A percentile compares a stretch with the other conserved stretches of the same genome.
phyloP scores from a whole-genome alignment of 768 basidiomycete genomes.

The Leccinum barrowsii region DNA sequence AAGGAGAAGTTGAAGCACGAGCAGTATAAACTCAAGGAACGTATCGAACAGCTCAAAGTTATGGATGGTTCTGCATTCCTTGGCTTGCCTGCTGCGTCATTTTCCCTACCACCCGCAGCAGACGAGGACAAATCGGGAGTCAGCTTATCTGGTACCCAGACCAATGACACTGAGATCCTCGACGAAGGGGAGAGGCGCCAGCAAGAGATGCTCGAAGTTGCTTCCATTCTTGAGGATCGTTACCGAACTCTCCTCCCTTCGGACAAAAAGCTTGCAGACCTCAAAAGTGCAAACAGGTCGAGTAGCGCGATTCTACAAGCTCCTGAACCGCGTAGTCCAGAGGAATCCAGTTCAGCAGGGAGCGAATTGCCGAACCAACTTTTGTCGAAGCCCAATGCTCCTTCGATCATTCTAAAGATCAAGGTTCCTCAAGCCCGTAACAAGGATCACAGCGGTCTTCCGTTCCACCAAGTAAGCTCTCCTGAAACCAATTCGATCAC shows the following conservation, averaged over 20 bases:
- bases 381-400: constrained; percentile 17
- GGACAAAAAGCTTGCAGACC: constrained; percentile 44
- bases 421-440: constrained; percentile 30
- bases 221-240: constrained; percentile 62
- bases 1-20: constrained; percentile 91
- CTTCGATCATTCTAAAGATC: constrained; percentile 34
- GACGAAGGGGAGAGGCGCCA: constrained; percentile 73
- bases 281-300: constrained; percentile 21
- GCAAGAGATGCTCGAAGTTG: constrained; percentile 70
- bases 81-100: constrained; percentile 52
- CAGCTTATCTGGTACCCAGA: constrained; percentile 32
- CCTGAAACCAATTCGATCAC: constrained; percentile 14
- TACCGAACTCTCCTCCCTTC: constrained; percentile 73
- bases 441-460: constrained; percentile 13
- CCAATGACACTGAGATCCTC: constrained; percentile 37
- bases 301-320: constrained; percentile 10
- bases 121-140: constrained; percentile 27
- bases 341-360: constrained; percentile 11
- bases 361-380: constrained; percentile 8
- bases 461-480: constrained; percentile 12
- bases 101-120: constrained; percentile 37
- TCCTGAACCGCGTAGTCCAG: constrained; percentile 15
- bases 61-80: constrained; percentile 76
- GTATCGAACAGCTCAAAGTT: constrained; percentile 75
- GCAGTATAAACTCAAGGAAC: constrained; percentile 86